A percentile compares a stretch with the other conserved stretches of the same genome.
Evolutionary conservation across 345 rosid species (phyloP).

Genomic region (Leavenworthia alabamica): DNA sequence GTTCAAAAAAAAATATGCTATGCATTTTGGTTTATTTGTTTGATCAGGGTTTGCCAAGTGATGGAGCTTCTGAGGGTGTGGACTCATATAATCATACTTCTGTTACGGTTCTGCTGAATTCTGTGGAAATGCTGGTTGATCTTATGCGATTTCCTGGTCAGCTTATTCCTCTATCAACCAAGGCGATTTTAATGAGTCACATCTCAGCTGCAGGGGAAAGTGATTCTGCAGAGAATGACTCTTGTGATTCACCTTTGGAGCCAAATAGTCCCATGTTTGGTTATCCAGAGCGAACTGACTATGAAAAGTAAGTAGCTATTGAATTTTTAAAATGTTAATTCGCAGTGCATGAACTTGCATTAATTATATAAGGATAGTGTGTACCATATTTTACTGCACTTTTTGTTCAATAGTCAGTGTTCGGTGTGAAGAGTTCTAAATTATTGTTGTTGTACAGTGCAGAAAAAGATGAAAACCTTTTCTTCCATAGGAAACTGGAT

Average conservation of each 20-base stretch:
- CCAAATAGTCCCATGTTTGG: conserved; percentile 81
- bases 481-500: conserved; percentile 56
- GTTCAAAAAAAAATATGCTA: conserved; percentile 3
- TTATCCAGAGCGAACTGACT: conserved; percentile 19
- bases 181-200: conserved; percentile 84
- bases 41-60: conserved; percentile 84
- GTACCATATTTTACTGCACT: conserved; percentile 7
- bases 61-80: conserved; percentile 65
- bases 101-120: conserved; percentile 73
- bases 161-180: conserved; percentile 75
- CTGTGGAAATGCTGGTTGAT: conserved; percentile 85
- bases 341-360: conserved; percentile 8
- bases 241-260: conserved; percentile 96
- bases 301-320: conserved; percentile 26
- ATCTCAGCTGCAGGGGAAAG: conserved; percentile 95
- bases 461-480: conserved; percentile 75
- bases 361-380: neutral
- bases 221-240: conserved; percentile 98
- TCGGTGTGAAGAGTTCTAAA: conserved; percentile 6
- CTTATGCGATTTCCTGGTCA: conserved; percentile 98
- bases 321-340: neutral
- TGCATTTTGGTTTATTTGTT: conserved; percentile 3
- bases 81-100: conserved; percentile 88
- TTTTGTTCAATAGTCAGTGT: neutral
- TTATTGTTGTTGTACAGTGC: conserved; percentile 43